Percentiles rank a stretch among this genome's conserved stretches.
These are phyloP conservation scores for Lichtheimia hyalospora DNA, from an alignment of 371 early-diverging fungal species.

Conservation along the genomic window DNA sequence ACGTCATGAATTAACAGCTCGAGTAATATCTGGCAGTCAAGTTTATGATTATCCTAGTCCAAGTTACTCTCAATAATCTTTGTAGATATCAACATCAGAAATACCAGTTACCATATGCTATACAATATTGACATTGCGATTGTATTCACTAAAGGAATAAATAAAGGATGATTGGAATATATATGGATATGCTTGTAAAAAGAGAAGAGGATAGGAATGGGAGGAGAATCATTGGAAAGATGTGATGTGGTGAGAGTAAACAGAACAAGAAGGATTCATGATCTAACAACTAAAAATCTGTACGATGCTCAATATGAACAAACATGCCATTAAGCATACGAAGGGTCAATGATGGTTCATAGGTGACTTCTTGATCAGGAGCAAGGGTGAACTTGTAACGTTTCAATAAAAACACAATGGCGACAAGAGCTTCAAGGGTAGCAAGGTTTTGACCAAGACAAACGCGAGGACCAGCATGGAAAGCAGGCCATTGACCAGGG, in stretches of 20 bases:
- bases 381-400: slow-evolving; percentile 44
- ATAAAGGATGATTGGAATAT: no score
- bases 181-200: no score
- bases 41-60: no score
- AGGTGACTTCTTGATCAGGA: slow-evolving; percentile 39
- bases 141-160: no score
- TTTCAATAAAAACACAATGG: slow-evolving; percentile 43
- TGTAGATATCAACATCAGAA: no score
- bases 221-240: no score
- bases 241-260: neutral
- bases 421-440: slow-evolving; percentile 53
- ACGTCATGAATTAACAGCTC: no score
- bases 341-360: slow-evolving; percentile 39
- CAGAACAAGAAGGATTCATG: neutral
- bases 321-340: slow-evolving; percentile 53
- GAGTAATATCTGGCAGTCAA: no score
- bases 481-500: slow-evolving; percentile 38
- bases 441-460: slow-evolving; percentile 50
- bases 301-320: slow-evolving; percentile 32
- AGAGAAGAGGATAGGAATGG: no score
- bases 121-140: no score
- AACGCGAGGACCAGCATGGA: slow-evolving; percentile 55
- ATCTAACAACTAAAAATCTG: neutral
- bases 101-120: no score
- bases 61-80: no score